Base-by-base conservation (phyloP, 192 early-diverging fungal genomes). In the Entrophospora sp. region DNA sequence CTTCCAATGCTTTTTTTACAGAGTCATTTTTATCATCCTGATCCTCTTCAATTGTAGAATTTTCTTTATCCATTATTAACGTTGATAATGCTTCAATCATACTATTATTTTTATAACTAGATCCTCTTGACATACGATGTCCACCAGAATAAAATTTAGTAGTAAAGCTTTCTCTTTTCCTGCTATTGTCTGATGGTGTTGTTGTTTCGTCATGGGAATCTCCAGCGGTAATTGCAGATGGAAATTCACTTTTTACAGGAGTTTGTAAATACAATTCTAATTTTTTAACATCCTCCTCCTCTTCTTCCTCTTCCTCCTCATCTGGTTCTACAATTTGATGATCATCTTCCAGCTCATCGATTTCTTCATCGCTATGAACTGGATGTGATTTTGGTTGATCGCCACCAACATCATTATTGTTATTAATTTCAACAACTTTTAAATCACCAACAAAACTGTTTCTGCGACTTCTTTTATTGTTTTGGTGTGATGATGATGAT, bases 371-470 rank as follows among this genome's bases (percentile, higher is more conserved):
- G 3, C 46, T 51, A 27, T 34, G 45, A 18, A 32, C 62, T 13
- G 45, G 49, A 34, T 36, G 24, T 5, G 61, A 64, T 22, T 64
- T 64, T 49, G 45, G 34, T 20, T 28, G 30, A 37, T 49, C 46
- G 2, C 13, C 62, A 35, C 7, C 8, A 32, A 62, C 8, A n/a
- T n/a, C n/a, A n/a, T n/a, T n/a, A n/a, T n/a, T n/a, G n/a, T n/a
- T n/a, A n/a, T n/a, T n/a, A n/a, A 62, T 10, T 35, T 64, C 62
- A 8, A 36, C 48, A 25, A n/a, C 18, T 51, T 46, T 64, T 28
- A 64, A 36, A 36, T 25, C 35, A 51, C 34, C 62, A 12, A 36
- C 45, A 51, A 64, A 64, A 64, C 62, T 64, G 36, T 35, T 35
- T 30, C n/a, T 31, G 24, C 62, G 62, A 18, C 45, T n/a, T n/a